Evolutionary conservation across 2,329 filamentous ascomycete species (phyloP).

Genomic region (Cadophora luteo-olivacea): DNA sequence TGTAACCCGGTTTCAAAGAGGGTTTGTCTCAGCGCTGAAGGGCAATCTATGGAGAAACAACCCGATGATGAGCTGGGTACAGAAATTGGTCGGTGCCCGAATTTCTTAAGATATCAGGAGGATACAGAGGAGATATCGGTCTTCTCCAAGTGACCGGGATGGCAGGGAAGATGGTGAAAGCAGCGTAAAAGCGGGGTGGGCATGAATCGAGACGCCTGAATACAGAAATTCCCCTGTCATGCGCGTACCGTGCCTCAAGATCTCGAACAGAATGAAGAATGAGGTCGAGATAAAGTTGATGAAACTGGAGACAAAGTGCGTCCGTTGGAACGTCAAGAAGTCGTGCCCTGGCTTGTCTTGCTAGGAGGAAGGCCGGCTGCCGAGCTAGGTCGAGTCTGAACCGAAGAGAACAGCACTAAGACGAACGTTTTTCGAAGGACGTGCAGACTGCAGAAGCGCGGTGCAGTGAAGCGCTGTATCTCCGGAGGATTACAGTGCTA

Average conservation of each 20-base stretch:
- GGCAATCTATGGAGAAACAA: constrained; percentile 28
- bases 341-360: not conserved
- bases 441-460: constrained; percentile 18
- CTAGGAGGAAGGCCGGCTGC: constrained; percentile 10
- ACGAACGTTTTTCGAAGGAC: constrained; percentile 20
- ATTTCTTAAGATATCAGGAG: constrained; percentile 21
- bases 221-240: constrained; percentile 26
- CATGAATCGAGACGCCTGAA: constrained; percentile 33
- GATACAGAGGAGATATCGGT: constrained; percentile 13
- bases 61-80: constrained; percentile 28
- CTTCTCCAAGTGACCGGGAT: not conserved
- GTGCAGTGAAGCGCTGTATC: constrained; percentile 4
- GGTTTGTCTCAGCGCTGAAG: constrained; percentile 22
- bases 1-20: constrained; percentile 21
- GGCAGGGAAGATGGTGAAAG: constrained; percentile 14
- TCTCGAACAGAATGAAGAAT: constrained; percentile 18
- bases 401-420: constrained; percentile 2
- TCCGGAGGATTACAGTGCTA: not conserved
- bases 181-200: constrained; percentile 21
- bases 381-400: constrained; percentile 10
- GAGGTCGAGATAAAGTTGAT: constrained; percentile 36
- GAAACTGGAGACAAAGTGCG: constrained; percentile 22
- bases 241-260: constrained; percentile 22
- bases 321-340: constrained; percentile 23
- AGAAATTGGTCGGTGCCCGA: constrained; percentile 28